These are phyloP conservation scores for Fusarium sp. DNA, from an alignment of 2,329 filamentous ascomycete genomes.

Conservation along the genomic window DNA sequence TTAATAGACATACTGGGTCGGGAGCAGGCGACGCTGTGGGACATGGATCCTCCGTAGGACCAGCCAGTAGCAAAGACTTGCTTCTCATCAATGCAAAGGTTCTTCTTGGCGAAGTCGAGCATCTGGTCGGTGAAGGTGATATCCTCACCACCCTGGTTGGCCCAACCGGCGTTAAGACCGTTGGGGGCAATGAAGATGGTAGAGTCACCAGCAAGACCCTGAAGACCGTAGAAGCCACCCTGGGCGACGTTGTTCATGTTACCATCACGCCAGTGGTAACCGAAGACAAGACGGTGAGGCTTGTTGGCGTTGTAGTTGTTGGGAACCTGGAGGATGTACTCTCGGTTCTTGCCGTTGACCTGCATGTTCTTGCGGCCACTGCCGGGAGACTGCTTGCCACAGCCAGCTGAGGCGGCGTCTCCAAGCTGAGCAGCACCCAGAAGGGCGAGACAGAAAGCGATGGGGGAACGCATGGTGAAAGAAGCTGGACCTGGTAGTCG, in stretches of 20 bases:
- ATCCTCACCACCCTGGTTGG: slow-evolving; percentile 56
- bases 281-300: slow-evolving; percentile 48
- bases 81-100: slow-evolving; percentile 57
- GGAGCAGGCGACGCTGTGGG: slow-evolving; percentile 56
- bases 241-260: slow-evolving; percentile 53
- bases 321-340: slow-evolving; percentile 55
- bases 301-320: slow-evolving; percentile 42
- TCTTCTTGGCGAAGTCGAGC: slow-evolving; percentile 51
- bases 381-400: slow-evolving; percentile 49
- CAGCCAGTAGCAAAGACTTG: slow-evolving; percentile 59
- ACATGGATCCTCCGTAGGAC: slow-evolving; percentile 59
- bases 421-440: slow-evolving; percentile 22
- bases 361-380: slow-evolving; percentile 50
- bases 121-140: slow-evolving; percentile 56
- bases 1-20: slow-evolving; percentile 40
- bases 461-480: slow-evolving; percentile 12
- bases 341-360: slow-evolving; percentile 48
- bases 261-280: slow-evolving; percentile 55
- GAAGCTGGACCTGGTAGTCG: background rate
- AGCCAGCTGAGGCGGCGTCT: slow-evolving; percentile 50
- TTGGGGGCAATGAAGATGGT: slow-evolving; percentile 59
- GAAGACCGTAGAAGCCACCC: slow-evolving; percentile 56
- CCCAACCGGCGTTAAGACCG: slow-evolving; percentile 57
- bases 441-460: slow-evolving; percentile 21
- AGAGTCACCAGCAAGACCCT: slow-evolving; percentile 49